These are phyloP conservation scores for Termitomyces sp. DNA, from an alignment of 768 basidiomycete genomes.

Conservation along the genomic window DNA sequence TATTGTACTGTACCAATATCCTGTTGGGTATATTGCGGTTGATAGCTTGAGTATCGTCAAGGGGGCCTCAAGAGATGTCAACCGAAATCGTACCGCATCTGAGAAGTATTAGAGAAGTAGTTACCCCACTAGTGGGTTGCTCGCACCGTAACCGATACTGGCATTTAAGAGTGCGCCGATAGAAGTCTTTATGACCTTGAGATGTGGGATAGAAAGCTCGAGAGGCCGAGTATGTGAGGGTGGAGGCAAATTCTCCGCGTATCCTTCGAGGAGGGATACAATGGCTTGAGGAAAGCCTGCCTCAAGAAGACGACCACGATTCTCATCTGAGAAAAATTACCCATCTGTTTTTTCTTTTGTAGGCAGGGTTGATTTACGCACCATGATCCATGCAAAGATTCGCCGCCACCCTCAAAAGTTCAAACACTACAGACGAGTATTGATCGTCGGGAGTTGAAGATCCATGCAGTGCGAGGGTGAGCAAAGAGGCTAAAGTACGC, in stretches of 20 bases:
- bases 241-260: slow-evolving; percentile 45
- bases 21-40: slow-evolving; percentile 68
- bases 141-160: slow-evolving; percentile 70
- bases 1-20: slow-evolving; percentile 48
- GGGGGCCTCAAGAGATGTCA: slow-evolving; percentile 68
- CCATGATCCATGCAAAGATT: slow-evolving; percentile 87
- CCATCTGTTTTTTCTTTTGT: background rate
- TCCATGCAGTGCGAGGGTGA: slow-evolving; percentile 52
- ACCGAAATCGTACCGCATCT: slow-evolving; percentile 71
- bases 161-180: slow-evolving; percentile 80
- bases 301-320: slow-evolving; percentile 68
- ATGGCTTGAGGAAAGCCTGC: slow-evolving; percentile 66
- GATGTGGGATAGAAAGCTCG: slow-evolving; percentile 54
- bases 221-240: slow-evolving; percentile 36
- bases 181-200: slow-evolving; percentile 72
- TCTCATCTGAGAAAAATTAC: slow-evolving; percentile 52
- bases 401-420: slow-evolving; percentile 74
- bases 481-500: slow-evolving; percentile 57
- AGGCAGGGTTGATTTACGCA: slow-evolving; percentile 24
- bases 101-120: slow-evolving; percentile 2
- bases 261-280: slow-evolving; percentile 65
- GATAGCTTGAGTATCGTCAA: slow-evolving; percentile 67
- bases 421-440: slow-evolving; percentile 53
- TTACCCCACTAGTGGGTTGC: background rate
- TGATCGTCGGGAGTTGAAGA: slow-evolving; percentile 39